Conservation (phyloP, 257 asterid species). For the Linderniella brevidens region DNA sequence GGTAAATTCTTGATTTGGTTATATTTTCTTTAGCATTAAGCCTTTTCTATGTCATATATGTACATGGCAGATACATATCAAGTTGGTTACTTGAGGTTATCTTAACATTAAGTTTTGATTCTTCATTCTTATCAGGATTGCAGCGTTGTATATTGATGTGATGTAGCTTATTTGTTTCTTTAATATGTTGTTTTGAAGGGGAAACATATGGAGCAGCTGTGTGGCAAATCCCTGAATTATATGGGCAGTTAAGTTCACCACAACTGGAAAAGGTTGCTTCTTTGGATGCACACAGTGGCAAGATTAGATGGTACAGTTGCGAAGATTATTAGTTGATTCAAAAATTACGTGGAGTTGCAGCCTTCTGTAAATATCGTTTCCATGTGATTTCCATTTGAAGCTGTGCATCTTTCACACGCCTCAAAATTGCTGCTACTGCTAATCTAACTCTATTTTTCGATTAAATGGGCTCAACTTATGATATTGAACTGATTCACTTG, state of each 20-base stretch:
- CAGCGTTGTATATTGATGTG: no score
- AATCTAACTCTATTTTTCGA: neutral
- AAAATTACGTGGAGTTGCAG: no score
- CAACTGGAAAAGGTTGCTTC: slow-evolving; percentile 72
- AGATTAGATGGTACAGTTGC: slow-evolving; percentile 56
- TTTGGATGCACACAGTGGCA: slow-evolving; percentile 64
- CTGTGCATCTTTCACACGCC: no score
- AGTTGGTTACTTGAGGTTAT: no score
- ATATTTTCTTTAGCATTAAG: slow-evolving; percentile 1
- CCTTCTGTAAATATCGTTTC: no score
- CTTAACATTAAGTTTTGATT: neutral
- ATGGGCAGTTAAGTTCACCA: slow-evolving; percentile 90
- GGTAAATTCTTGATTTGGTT: slow-evolving; percentile 31
- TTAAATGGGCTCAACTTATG: neutral
- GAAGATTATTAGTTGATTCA: no score
- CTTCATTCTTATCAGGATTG: slow-evolving; percentile 2
- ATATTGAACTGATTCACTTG: slow-evolving; percentile 9
- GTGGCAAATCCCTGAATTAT: slow-evolving; percentile 95
- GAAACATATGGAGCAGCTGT: slow-evolving; percentile 85
- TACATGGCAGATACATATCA: no score
- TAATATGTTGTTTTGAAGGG: slow-evolving; percentile 23
- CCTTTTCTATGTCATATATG: no score
- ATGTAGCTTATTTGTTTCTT: slow-evolving; percentile 3
- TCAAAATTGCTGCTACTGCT: slow-evolving; percentile 7
- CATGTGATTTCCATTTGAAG: neutral